Evolutionary conservation across 805 yeast species (phyloP), one percentile per base, ranked within the genome.

Genomic region (Metschnikowia vanudenii): DNA sequence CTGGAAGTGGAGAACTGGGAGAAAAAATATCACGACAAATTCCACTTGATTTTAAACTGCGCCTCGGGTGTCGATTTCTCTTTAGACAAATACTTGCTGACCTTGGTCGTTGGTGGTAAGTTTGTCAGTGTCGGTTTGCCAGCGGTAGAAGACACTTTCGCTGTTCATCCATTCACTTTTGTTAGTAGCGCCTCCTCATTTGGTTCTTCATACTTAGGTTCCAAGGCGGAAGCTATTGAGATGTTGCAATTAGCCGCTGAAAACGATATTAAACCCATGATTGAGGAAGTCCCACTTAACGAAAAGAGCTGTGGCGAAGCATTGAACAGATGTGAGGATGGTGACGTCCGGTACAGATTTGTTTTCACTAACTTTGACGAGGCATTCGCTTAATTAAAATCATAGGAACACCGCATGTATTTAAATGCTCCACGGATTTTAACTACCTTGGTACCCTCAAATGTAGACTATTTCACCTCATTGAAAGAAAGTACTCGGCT

Each of bases 41-140:
- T 82, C 39, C 85, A 82, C 56, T 59, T 81, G 45, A 68, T 82
- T 37, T 63, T 82, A 51, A 73, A 75, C 58, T 71, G 81, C 52
- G 83, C 82, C 29, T 74, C 78, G 47, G 71, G 81, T 37, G 67
- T 79, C 13, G 74, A 73, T 39, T 68, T 81, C 55, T 79, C 76
- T 50, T 60, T 83, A 45, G 67, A 71, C 52, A 59, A 68, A 20
- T 78, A 79, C 61, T 59, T 83, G 50, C 63, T 42, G 24, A 61
- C 74, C 24, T 70, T 87, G 62, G 81, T 74, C 58, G 80, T 83
- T 35, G 77, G 77, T 58, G 83, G 84, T 45, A 69, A 71, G 43
- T 77, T 82, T 60, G 73, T 82, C 44, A 71, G 84, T 30, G 89
- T 82, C 46, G 92, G 92, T 45, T 71, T 84, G 57, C 88, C 92